Conservation (phyloP, 495 filamentous ascomycete genomes). For the Daldinia bambusicola region DNA sequence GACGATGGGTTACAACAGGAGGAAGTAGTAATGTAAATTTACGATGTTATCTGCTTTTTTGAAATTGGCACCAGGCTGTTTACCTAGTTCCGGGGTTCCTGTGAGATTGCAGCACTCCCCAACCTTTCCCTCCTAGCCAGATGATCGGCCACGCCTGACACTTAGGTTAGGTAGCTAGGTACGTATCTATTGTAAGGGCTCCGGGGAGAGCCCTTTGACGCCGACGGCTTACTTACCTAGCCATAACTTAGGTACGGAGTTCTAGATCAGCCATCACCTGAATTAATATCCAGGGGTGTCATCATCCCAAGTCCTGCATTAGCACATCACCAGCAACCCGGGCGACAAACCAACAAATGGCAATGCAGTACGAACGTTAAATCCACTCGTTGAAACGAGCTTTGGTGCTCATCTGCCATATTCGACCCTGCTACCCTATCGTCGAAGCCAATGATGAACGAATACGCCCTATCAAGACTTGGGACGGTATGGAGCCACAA, state of each 20-base stretch:
- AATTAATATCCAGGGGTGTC: constrained; percentile 1
- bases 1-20: too few relatives aligned
- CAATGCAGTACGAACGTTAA: not conserved
- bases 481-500: not conserved
- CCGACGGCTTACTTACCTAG: not conserved
- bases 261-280: not conserved
- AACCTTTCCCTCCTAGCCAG: not conserved
- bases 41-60: not conserved
- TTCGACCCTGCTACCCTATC: not conserved
- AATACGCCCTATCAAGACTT: not conserved
- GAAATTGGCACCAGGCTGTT: not conserved
- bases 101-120: not conserved
- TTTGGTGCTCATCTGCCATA: not conserved
- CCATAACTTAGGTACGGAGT: not conserved
- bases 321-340: not conserved
- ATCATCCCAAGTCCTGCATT: not conserved
- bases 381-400: not conserved
- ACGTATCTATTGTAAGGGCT: not conserved
- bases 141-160: not conserved
- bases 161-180: not conserved
- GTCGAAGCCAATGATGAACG: not conserved
- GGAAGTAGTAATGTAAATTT: not conserved
- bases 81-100: not conserved
- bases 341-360: not conserved
- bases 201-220: not conserved